phyloP scores from a whole-genome alignment of 148 eudicot species.

The Vaccinium myrtillus region DNA sequence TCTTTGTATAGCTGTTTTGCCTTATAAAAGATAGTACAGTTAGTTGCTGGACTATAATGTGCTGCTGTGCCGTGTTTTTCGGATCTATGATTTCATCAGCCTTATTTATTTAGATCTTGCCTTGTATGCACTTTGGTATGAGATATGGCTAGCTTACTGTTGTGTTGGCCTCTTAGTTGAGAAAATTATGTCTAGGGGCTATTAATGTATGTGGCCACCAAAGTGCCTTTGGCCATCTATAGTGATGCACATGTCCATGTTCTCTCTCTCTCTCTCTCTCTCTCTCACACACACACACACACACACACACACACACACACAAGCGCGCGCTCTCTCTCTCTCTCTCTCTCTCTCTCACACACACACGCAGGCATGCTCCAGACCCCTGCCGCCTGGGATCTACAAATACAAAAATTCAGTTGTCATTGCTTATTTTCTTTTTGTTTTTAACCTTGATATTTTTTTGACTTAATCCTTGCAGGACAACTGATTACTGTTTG shows the following conservation, averaged over 20 bases:
- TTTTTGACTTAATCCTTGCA: conserved; percentile 37
- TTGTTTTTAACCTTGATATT: conserved; percentile 11
- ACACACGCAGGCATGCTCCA: not conserved
- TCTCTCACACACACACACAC: no score
- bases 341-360: not conserved
- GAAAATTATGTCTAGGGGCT: not conserved
- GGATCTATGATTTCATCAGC: not conserved
- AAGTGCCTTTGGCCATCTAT: not conserved
- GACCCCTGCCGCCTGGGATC: not conserved
- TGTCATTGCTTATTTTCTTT: not conserved
- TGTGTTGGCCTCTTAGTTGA: not conserved
- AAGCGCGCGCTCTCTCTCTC: not conserved
- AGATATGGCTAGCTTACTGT: not conserved
- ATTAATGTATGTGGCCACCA: not conserved
- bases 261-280: no score
- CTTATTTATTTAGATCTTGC: not conserved
- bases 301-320: no score
- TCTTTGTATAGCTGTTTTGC: not conserved
- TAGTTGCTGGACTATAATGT: not conserved
- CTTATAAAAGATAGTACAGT: not conserved
- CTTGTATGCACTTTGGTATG: not conserved
- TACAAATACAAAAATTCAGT: not conserved
- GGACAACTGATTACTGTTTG: conserved; percentile 85
- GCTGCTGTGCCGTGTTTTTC: not conserved
- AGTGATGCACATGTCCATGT: not conserved